phyloP scores from a whole-genome alignment of 2,329 filamentous ascomycete species.

The Trichoderma sp. region DNA sequence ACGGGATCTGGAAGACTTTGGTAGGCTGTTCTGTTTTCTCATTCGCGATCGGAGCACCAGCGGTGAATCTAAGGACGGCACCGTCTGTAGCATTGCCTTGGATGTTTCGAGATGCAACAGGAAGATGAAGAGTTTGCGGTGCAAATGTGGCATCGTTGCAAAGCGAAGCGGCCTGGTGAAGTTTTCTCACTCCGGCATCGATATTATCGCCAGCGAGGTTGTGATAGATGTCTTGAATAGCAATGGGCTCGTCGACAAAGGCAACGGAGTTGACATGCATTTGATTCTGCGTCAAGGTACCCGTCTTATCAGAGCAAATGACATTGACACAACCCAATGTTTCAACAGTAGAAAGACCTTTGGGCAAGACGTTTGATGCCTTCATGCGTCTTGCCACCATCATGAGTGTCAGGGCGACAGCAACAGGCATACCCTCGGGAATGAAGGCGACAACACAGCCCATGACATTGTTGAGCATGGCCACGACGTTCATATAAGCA shows the following conservation, averaged over 20 bases:
- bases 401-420: slow-evolving; percentile 40
- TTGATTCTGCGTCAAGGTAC: slow-evolving; percentile 43
- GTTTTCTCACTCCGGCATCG: slow-evolving; percentile 22
- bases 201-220: slow-evolving; percentile 21
- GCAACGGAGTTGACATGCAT: slow-evolving; percentile 42
- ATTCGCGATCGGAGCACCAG: slow-evolving; percentile 24
- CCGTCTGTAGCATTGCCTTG: slow-evolving; percentile 45
- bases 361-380: slow-evolving; percentile 40
- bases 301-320: slow-evolving; percentile 44
- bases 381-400: slow-evolving; percentile 44
- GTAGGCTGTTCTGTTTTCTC: slow-evolving; percentile 23
- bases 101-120: slow-evolving; percentile 34
- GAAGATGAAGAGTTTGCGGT: slow-evolving; percentile 34
- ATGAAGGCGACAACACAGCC: slow-evolving; percentile 42
- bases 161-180: slow-evolving; percentile 33
- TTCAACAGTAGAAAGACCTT: slow-evolving; percentile 42
- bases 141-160: slow-evolving; percentile 46
- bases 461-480: slow-evolving; percentile 46
- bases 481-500: slow-evolving; percentile 41
- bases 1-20: slow-evolving; percentile 42
- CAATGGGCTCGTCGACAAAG: slow-evolving; percentile 35
- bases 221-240: slow-evolving; percentile 28
- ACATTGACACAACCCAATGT: slow-evolving; percentile 44
- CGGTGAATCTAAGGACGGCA: slow-evolving; percentile 41
- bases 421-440: slow-evolving; percentile 41